phyloP scores from a whole-genome alignment of 352 stramenopile species.

The Pythium oligandrum region DNA sequence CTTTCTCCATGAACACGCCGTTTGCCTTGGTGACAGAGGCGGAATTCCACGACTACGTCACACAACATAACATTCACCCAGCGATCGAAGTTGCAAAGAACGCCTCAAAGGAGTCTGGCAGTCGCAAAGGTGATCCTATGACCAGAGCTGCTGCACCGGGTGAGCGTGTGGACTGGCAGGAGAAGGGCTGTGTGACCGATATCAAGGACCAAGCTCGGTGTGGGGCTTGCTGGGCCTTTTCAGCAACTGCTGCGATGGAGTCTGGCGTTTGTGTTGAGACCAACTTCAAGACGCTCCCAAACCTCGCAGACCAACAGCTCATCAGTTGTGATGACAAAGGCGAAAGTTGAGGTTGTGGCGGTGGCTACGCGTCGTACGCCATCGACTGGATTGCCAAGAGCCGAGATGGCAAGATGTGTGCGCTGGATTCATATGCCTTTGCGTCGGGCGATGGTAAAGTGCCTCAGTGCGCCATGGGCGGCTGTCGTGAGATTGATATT shows the following conservation, averaged over 20 bases:
- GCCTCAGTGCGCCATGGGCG: constrained; percentile 24
- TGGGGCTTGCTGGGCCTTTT: constrained; percentile 58
- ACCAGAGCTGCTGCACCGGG: constrained; percentile 32
- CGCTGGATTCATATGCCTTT: constrained; percentile 49
- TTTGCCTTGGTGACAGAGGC: constrained; percentile 54
- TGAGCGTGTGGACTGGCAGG: constrained; percentile 66
- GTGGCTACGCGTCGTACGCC: constrained; percentile 53
- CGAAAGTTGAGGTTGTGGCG: constrained; percentile 46
- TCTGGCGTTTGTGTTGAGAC: constrained; percentile 42
- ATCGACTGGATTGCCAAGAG: constrained; percentile 52
- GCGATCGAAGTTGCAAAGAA: constrained; percentile 6
- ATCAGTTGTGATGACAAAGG: constrained; percentile 58
- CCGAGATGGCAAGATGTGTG: constrained; percentile 46
- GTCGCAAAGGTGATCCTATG: constrained; percentile 22
- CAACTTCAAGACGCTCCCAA: constrained; percentile 23
- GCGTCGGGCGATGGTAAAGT: constrained; percentile 28
- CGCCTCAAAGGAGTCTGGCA: not conserved
- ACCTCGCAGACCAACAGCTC: constrained; percentile 60
- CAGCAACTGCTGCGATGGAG: constrained; percentile 51
- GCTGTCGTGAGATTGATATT: constrained; percentile 40
- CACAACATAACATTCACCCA: constrained; percentile 29
- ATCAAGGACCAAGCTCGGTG: constrained; percentile 53
- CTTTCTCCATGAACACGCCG: constrained; percentile 52
- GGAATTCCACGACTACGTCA: constrained; percentile 58
- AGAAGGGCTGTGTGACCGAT: constrained; percentile 65